Percentiles rank a stretch among this genome's conserved stretches.
phyloP scores from a whole-genome alignment of 768 basidiomycete species.

The Suillus cothurnatus region DNA sequence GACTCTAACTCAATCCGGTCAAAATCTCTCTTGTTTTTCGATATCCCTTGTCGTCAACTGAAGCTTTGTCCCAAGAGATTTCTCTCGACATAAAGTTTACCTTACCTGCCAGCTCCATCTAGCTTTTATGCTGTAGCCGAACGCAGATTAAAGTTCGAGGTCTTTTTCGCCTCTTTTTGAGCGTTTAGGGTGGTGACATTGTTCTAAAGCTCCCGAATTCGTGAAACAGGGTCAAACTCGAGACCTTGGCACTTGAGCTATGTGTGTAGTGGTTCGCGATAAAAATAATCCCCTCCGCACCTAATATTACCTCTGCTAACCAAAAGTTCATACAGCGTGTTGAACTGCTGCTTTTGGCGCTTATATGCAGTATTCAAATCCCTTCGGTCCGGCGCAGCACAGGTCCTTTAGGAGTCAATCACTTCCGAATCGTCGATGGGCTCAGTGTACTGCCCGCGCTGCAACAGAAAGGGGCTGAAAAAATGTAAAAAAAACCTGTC shows the following conservation, averaged over 20 bases:
- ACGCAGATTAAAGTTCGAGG: not conserved
- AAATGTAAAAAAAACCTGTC: not conserved
- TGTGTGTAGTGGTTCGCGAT: not conserved
- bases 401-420: not conserved
- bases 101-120: not conserved
- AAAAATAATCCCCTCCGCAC: not conserved
- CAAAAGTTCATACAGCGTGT: not conserved
- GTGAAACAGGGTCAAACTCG: not conserved
- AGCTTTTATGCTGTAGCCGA: not conserved
- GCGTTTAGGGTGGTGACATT: not conserved
- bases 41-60: not conserved
- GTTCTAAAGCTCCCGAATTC: not conserved
- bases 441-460: too few species aligned
- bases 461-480: not conserved
- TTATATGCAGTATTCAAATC: not conserved
- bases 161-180: not conserved
- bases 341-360: not conserved
- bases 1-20: not conserved
- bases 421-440: not conserved
- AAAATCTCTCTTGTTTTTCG: not conserved
- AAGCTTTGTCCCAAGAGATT: not conserved
- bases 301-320: not conserved
- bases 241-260: not conserved
- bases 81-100: not conserved
- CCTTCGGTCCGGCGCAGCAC: not conserved